phyloP scores from a whole-genome alignment of 768 basidiomycete species.

The Sarcodon aspratus region DNA sequence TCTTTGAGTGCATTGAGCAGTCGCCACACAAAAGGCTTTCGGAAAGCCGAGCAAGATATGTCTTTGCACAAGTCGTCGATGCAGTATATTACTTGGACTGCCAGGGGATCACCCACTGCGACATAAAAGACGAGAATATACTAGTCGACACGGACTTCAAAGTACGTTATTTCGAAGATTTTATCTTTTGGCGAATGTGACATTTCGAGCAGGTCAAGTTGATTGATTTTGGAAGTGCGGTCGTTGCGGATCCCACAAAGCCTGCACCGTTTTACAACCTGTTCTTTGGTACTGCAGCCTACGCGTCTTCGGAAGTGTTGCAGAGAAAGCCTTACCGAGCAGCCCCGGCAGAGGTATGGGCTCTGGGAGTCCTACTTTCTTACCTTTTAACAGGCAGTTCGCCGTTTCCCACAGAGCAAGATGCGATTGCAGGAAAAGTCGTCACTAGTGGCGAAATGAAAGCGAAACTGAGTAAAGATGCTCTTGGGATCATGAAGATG shows the following conservation, averaged over 20 bases:
- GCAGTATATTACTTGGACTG: conserved; percentile 72
- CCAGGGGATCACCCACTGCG: conserved; percentile 85
- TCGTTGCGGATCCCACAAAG: conserved; percentile 50
- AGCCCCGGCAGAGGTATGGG: conserved; percentile 94
- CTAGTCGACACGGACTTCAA: conserved; percentile 66
- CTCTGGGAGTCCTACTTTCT: conserved; percentile 87
- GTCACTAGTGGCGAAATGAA: conserved; percentile 20
- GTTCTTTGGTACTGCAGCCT: conserved; percentile 92
- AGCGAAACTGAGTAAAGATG: conserved; percentile 19
- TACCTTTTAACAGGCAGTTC: conserved; percentile 89
- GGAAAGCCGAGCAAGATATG: conserved; percentile 68
- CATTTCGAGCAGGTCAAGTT: conserved; percentile 60
- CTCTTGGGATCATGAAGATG: conserved; percentile 52
- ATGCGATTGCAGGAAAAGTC: conserved; percentile 60
- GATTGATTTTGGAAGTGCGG: conserved; percentile 92
- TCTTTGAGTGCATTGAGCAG: conserved; percentile 94
- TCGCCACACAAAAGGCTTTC: conserved; percentile 67
- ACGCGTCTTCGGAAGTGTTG: conserved; percentile 91
- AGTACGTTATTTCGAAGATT: conserved; percentile 24
- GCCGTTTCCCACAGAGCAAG: conserved; percentile 82
- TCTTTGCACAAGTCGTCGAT: conserved; percentile 83
- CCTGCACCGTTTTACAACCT: conserved; percentile 59
- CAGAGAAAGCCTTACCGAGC: conserved; percentile 83
- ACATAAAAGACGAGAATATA: conserved; percentile 96
- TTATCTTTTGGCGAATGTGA: not conserved